These are phyloP conservation scores for Serendipita sp. DNA, from an alignment of 768 basidiomycete genomes.

Conservation along the genomic window DNA sequence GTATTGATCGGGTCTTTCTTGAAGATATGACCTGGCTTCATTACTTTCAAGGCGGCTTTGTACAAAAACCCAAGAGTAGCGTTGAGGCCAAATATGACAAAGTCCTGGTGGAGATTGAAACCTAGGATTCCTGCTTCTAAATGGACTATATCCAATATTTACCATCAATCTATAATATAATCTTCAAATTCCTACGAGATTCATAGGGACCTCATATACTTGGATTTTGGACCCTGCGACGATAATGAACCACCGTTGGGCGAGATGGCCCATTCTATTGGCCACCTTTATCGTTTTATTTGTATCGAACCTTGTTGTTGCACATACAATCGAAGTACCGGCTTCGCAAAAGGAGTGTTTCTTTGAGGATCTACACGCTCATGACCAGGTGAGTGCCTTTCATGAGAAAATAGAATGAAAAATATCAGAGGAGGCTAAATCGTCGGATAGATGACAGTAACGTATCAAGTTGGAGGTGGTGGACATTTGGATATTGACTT, in stretches of 20 bases:
- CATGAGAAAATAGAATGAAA: neutral
- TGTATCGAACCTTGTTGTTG: conserved; percentile 6
- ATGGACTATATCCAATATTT: too few relatives aligned
- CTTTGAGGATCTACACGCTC: conserved; percentile 82
- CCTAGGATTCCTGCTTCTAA: too few relatives aligned
- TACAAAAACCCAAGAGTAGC: too few relatives aligned
- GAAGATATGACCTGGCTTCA: too few relatives aligned
- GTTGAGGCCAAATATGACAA: too few relatives aligned
- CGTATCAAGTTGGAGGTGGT: conserved; percentile 95
- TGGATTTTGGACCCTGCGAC: neutral
- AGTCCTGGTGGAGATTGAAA: too few relatives aligned
- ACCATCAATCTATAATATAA: too few relatives aligned
- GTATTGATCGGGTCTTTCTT: conserved; percentile 41
- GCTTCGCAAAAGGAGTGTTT: conserved; percentile 86
- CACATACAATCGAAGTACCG: conserved; percentile 29
- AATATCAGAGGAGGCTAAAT: neutral
- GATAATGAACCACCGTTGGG: neutral
- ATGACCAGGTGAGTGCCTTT: conserved; percentile 56
- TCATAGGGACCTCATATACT: too few relatives aligned
- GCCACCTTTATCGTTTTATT: neutral
- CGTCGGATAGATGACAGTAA: conserved; percentile 78
- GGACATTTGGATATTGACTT: conserved; percentile 97
- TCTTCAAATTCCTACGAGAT: too few relatives aligned
- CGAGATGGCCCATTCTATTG: neutral
- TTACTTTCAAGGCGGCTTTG: too few relatives aligned